Evolutionary conservation across 225 moss, liverwort and hornwort genomes (phyloP), one percentile per base, ranked within the genome.

Genomic region (Rhytidiadelphus loreus): DNA sequence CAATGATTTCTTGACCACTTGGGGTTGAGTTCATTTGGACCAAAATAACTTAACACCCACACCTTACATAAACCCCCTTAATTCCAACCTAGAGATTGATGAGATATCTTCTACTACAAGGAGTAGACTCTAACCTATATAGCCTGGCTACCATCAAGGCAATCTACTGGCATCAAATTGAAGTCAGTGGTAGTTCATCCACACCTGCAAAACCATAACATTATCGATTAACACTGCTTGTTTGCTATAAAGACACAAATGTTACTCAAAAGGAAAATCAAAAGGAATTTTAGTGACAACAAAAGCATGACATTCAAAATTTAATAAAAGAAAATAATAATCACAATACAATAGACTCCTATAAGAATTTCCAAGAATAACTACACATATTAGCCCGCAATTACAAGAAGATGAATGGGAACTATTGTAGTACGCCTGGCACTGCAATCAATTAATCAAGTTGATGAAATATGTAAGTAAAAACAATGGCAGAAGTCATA

Each of bases 111-210:
- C 72, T 48, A 25, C 52, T 64, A 35, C 25, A 37, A 35, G 77
- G 64, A 52, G 77, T 50, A 55, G 74, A 79, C n/a, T 84, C 84
- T 63, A 39, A 93, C 94, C 92, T 98, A 96, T 92, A 97, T 97
- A 46, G 97, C 95, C 59, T 97, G 93, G 70, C 98, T 97, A 57
- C 98, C 98, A 87, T 98, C 98, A 71, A 98, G 92, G 90, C 96
- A 97, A 73, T 97, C 98, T 63, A 97, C 96, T 37, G 97, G 98
- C 89, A 98, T 95, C 83, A 96, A 93, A 84, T 98, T 98, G 93
- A 97, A 97, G 48, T 97, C 96, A 81, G 95, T 98, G 64, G 98
- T 98, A 52, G 97, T 98, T 91, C 97, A 92, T 46, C 98, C 97
- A 95, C 97, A 98, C 94, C 94, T 94, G 91, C 89, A 92, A 87